Percentiles rank a stretch among this genome's conserved stretches.
phyloP scores from a whole-genome alignment of 371 early-diverging fungal species.

The Mucor lusitanicus region DNA sequence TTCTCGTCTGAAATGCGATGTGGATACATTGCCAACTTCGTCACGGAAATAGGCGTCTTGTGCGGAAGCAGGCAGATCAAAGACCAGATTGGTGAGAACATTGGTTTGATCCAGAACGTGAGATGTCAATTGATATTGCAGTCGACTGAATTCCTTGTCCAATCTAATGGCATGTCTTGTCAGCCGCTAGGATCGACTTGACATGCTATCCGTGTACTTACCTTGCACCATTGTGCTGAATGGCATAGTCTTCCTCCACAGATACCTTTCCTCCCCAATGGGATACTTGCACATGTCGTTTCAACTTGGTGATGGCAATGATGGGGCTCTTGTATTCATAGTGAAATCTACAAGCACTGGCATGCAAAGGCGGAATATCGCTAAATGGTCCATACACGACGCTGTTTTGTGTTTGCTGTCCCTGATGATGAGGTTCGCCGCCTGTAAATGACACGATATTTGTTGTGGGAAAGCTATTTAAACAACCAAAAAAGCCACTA shows the following conservation, averaged over 20 bases:
- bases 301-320: conserved; percentile 61
- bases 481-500: neutral
- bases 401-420: conserved; percentile 43
- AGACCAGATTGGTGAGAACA: conserved; percentile 55
- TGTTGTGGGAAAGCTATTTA: conserved; percentile 34
- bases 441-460: conserved; percentile 40
- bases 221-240: conserved; percentile 81
- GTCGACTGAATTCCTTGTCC: conserved; percentile 73
- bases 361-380: conserved; percentile 37
- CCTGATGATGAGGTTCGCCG: conserved; percentile 16
- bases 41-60: conserved; percentile 86
- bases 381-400: conserved; percentile 81
- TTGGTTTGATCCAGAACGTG: conserved; percentile 54
- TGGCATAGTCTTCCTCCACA: conserved; percentile 79
- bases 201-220: conserved; percentile 35
- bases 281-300: conserved; percentile 77
- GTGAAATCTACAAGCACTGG: conserved; percentile 47
- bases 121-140: conserved; percentile 56
- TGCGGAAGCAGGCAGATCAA: conserved; percentile 67
- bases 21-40: conserved; percentile 95
- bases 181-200: neutral
- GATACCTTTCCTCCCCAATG: conserved; percentile 83
- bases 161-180: conserved; percentile 43
- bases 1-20: conserved; percentile 68
- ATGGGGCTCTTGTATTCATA: conserved; percentile 67